Base-by-base conservation (phyloP, 208 protist genomes). In the Trypanosoma conorhini region DNA sequence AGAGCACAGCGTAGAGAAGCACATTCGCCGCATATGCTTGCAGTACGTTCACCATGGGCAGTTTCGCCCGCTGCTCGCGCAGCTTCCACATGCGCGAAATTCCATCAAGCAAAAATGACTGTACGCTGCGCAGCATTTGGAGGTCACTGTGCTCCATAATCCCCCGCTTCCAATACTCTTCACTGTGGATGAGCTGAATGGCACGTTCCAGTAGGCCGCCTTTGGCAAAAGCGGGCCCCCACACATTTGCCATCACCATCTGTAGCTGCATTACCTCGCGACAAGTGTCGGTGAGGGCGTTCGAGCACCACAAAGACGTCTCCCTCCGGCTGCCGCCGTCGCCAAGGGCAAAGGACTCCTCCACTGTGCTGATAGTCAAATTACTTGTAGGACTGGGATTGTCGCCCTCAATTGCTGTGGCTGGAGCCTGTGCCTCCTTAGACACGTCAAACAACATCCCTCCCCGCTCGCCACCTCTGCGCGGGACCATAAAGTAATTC, bases 71-170 rank as follows among this genome's bases (percentile, higher is more conserved):
- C 50, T 84, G 56, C 59, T 86, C 73, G 77, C 98, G 97, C 65
- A 98, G 93, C 24, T 95, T 83, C 76, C 94, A 91, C 50, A 98
- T 84, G 38, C 86, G 77, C 71, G 79, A 84, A n/a, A 99, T 79
- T 10, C 87, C 87, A 31, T 89, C 83, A 56, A 97, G 82, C 9
- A 99, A 63, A 26, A 99, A 78, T 1, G 96, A 82, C 35, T 99
- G 88, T 38, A 99, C 75, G 30, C 98, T 93, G 38, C 88, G 81
- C 8, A 99, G 70, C 51, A 91, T 68, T 67, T 98, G 91, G 22
- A 98, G 72, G 8, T 83, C 70, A 44, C 86, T 92, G 58, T 96
- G 95, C 55, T 97, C 88, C 99, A 99, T 99, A 69, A 99, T 94
- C 66, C 79, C 84, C 38, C 62, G 46, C 40, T 67, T 80, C 42